A percentile compares a stretch with the other conserved stretches of the same genome.
Conservation (phyloP, 192 early-diverging fungal species). For the Anaeromyces robustus region DNA sequence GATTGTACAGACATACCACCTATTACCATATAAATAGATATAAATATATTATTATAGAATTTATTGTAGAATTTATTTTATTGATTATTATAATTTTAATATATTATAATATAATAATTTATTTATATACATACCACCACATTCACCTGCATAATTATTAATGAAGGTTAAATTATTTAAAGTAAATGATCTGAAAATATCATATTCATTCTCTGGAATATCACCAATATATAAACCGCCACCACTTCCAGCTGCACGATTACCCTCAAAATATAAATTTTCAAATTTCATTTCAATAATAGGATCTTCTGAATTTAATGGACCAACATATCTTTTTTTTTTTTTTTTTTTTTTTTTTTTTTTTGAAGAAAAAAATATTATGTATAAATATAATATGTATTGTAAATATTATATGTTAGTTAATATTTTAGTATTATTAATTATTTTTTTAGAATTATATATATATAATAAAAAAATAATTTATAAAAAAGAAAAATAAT, state of each 20-base stretch:
- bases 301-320: neutral
- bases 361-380: too few species aligned
- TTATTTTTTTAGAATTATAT: too few species aligned
- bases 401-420: too few species aligned
- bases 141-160: neutral
- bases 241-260: neutral
- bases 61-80: too few species aligned
- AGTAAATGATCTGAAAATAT: neutral
- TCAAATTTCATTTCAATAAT: neutral
- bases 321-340: neutral
- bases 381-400: too few species aligned
- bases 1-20: neutral
- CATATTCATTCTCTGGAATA: neutral
- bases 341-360: too few species aligned
- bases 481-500: neutral
- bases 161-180: neutral
- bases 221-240: neutral
- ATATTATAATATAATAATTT: too few species aligned
- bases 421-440: too few species aligned
- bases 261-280: neutral
- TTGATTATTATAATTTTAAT: too few species aligned
- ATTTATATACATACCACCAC: neutral
- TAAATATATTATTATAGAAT: too few species aligned
- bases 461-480: too few species aligned
- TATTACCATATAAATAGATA: too few species aligned